A percentile compares a stretch with the other conserved stretches of the same genome.
These are phyloP conservation scores for Dunaliella salina DNA, from an alignment of 163 green algal species.

Conservation along the genomic window DNA sequence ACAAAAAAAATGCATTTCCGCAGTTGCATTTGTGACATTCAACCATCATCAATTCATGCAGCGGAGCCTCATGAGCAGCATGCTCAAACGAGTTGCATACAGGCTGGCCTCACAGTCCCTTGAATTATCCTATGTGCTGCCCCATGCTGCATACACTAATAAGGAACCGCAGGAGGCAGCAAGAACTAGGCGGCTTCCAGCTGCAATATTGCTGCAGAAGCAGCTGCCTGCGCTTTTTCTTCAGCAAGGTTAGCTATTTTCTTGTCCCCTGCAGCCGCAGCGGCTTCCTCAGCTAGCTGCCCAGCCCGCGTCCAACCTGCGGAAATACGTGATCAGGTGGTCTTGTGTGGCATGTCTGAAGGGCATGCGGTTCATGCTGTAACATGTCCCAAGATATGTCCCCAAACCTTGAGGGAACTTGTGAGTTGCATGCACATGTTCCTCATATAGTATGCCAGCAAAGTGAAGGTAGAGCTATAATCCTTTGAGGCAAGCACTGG, in stretches of 20 bases:
- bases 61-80: background rate
- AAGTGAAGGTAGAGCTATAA: no score
- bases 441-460: no score
- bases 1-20: no score
- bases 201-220: background rate
- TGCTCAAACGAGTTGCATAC: background rate
- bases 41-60: background rate
- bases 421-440: no score
- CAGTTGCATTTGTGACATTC: no score
- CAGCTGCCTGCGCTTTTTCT: background rate
- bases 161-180: background rate
- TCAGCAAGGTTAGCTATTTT: background rate
- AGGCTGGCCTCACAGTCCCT: background rate
- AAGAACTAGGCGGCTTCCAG: background rate
- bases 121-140: background rate
- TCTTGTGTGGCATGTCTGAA: no score
- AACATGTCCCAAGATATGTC: no score
- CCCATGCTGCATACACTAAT: background rate
- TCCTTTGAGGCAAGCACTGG: no score
- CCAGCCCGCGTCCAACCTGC: background rate
- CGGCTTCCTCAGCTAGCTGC: constrained; percentile 2
- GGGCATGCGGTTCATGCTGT: no score
- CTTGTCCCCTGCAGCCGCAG: background rate
- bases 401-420: no score
- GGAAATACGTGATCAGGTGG: background rate